Evolutionary conservation across 2,329 filamentous ascomycete species (phyloP), one percentile per base, ranked within the genome.

Genomic region (Exophiala dermatitidis): DNA sequence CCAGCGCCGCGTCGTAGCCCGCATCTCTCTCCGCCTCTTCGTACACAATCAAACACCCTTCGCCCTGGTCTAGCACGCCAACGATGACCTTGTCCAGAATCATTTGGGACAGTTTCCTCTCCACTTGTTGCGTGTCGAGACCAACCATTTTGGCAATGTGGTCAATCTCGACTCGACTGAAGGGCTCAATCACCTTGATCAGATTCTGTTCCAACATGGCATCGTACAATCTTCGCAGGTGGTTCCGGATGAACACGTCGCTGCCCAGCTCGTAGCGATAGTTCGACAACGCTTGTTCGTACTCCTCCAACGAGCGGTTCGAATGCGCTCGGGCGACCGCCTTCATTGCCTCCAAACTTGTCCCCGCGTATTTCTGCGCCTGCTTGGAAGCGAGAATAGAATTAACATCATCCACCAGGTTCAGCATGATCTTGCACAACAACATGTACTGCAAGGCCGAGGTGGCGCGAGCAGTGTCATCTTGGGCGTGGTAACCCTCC

Each of bases 361-460:
- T 89, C 64, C 91, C 90, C 32, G 90, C 90, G 69, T 98, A 97
- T 73, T 94, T 93, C 68, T 94, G 83, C 37, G 94, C 93, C 71
- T 96, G 90, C 80, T 98, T 98, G 50, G 89, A 94, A 31, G 86
- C 83, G 83, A 98, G 89, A 63, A 98, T 82, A 67, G 86, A 83
- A 74, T 91, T 95, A 70, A 98, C 91, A 71, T 98, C 94, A 76
- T 97, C 90, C 62, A 84, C 89, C 38, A 94, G 79, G 74, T 98
- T 98, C 64, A 98, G 80, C 94, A 98, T 98, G 71, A 98, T 93
- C 78, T 98, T 98, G 83, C 93, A 97, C 34, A 98, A 84, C 50
- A 98, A 82, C 93, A 98, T 98, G 78, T 98, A 98, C 77, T 98
- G 93, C 61, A 98, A 78, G 7, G 93, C 90, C 8, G 91, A 88